phyloP scores from a whole-genome alignment of 495 filamentous ascomycete genomes.

The Talaromyces nanjingensis region DNA sequence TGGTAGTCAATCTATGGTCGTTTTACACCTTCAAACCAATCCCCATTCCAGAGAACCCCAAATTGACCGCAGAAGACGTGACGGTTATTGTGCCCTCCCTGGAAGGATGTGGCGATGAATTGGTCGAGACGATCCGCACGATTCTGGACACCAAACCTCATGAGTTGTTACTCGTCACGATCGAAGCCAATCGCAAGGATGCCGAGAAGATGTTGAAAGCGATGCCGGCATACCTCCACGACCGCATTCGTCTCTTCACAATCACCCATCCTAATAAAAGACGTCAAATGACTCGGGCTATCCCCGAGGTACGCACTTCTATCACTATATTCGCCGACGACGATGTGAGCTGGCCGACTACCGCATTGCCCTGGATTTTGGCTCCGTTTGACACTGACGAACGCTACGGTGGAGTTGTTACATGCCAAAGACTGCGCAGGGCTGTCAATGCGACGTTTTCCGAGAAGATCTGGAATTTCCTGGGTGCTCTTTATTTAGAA shows the following conservation, averaged over 20 bases:
- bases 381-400: conserved; percentile 73
- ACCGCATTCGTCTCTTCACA: conserved; percentile 42
- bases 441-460: conserved; percentile 47
- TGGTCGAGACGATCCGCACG: conserved; percentile 53
- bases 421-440: conserved; percentile 72
- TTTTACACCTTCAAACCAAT: conserved; percentile 61
- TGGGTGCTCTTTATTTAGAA: conserved; percentile 77
- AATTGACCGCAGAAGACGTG: conserved; percentile 60
- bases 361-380: conserved; percentile 72
- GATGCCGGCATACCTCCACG: conserved; percentile 44
- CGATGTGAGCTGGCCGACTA: conserved; percentile 77
- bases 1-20: conserved; percentile 57
- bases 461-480: conserved; percentile 62
- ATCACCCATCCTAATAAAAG: conserved; percentile 70
- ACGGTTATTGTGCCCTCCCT: conserved; percentile 69
- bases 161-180: conserved; percentile 57
- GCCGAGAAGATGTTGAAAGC: conserved; percentile 43
- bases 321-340: conserved; percentile 83
- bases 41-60: conserved; percentile 53
- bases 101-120: conserved; percentile 51
- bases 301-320: conserved; percentile 64
- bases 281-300: conserved; percentile 72
- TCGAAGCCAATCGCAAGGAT: conserved; percentile 53
- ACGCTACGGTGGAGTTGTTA: conserved; percentile 71
- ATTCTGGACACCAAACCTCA: conserved; percentile 49